Evolutionary conservation across 2,329 filamentous ascomycete genomes (phyloP).

Genomic region (Colletotrichum horii): DNA sequence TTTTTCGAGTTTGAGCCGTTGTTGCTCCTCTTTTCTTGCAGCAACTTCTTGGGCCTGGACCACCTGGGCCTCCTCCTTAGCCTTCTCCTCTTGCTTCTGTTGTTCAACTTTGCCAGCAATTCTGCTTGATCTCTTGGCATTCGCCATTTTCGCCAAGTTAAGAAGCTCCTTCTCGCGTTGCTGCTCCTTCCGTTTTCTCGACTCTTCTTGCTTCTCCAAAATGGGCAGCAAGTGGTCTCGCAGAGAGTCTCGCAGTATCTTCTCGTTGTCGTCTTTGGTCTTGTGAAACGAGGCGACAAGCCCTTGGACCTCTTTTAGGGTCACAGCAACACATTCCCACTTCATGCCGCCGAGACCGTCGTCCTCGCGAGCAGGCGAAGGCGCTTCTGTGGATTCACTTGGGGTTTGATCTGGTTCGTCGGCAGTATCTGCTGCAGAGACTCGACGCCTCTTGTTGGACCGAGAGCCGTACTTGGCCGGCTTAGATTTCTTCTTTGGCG

Average conservation of each 20-base stretch:
- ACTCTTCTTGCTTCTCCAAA: conserved; percentile 78
- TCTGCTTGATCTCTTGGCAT: conserved; percentile 90
- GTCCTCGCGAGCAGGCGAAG: conserved; percentile 42
- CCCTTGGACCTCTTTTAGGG: conserved; percentile 74
- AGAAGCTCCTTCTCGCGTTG: conserved; percentile 79
- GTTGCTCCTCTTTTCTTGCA: conserved; percentile 71
- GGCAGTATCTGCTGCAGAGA: conserved; percentile 48
- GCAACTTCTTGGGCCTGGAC: conserved; percentile 69
- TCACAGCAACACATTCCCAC: conserved; percentile 92
- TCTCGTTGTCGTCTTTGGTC: conserved; percentile 85
- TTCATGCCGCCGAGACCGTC: conserved; percentile 76
- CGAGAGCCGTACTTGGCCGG: conserved; percentile 65
- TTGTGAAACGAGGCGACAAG: conserved; percentile 76
- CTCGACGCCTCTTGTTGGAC: conserved; percentile 74
- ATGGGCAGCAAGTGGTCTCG: conserved; percentile 82
- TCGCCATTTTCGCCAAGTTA: conserved; percentile 85
- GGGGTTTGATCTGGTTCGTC: conserved; percentile 38
- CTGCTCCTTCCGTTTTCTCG: conserved; percentile 71
- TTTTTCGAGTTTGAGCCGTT: conserved; percentile 63
- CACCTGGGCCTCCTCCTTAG: conserved; percentile 71
- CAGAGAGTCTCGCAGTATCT: conserved; percentile 73
- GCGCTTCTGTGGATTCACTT: conserved; percentile 27
- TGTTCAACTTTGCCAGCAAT: conserved; percentile 83
- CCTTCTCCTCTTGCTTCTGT: conserved; percentile 75
- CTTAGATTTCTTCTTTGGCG: conserved; percentile 70